Conservation (phyloP, 73 alveolate genomes). For the Paramecium primaurelia region DNA sequence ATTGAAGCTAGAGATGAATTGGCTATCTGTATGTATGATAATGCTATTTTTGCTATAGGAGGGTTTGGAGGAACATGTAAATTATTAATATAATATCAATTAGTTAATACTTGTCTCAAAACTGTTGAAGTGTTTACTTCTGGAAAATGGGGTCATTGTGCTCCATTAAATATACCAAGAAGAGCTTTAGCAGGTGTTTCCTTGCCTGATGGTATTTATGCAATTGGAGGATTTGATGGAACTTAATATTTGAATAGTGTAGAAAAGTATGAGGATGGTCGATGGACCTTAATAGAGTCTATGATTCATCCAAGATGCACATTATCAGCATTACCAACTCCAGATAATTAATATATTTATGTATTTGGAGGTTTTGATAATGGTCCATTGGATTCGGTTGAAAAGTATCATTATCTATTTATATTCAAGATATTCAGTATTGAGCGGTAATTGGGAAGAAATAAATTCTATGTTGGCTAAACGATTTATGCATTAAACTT, state of each 20-base stretch:
- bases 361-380: constrained; percentile 93
- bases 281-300: constrained; percentile 74
- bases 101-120: constrained; percentile 74
- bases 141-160: constrained; percentile 80
- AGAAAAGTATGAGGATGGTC: constrained; percentile 73
- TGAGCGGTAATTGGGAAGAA: constrained; percentile 82
- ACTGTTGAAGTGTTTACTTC: constrained; percentile 84
- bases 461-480: constrained; percentile 71
- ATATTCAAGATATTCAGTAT: constrained; percentile 65
- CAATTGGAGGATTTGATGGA: constrained; percentile 97
- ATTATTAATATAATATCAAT: background rate
- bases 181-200: constrained; percentile 91
- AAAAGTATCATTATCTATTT: constrained; percentile 64
- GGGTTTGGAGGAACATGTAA: constrained; percentile 80
- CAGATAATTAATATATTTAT: constrained; percentile 79
- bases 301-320: constrained; percentile 87
- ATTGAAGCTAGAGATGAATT: constrained; percentile 78
- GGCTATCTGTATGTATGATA: constrained; percentile 76
- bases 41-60: constrained; percentile 80
- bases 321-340: constrained; percentile 76
- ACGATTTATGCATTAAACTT: constrained; percentile 85
- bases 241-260: constrained; percentile 73
- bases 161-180: constrained; percentile 83
- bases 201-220: constrained; percentile 95
- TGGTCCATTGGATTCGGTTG: constrained; percentile 77